Evolutionary conservation across 495 filamentous ascomycete genomes (phyloP), one percentile per base, ranked within the genome.

Genomic region (Daldinia caldariorum): DNA sequence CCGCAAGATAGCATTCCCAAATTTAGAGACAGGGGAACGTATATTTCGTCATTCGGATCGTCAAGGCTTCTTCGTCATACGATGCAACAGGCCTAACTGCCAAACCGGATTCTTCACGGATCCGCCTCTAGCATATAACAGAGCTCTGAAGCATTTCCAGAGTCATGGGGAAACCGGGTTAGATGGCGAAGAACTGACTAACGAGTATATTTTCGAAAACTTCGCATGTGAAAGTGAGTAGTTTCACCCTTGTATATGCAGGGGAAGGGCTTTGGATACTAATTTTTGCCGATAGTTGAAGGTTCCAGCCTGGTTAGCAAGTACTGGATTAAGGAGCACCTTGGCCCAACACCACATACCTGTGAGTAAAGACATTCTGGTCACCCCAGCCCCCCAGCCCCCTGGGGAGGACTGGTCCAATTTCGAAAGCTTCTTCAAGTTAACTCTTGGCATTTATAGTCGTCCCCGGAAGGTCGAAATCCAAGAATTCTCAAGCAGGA

Each of bases 291-390:
- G 31, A 20, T 37, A 77, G 75, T 77, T 47, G 72, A 75, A 38
- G 73, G 72, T 35, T 59, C 57, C 4, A 70, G 62, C 38, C 61
- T 77, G 70, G 73, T 68, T 10, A 73, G 70, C 47, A 75, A 73
- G 58, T 75, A 77, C 50, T 77, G 75, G 75, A 69, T 77, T 13
- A 71, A 63, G 43, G 73, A 75, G 53, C 75, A 77, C 61, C 67
- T 75, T 26, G 67, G 73, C 14, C 32, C 66, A 35, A 49, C 56
- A 8, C 75, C 73, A 20, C 75, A 77, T 29, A 77, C 70, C 13
- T 77, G 75, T 77, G 54, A 39, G 75, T 73, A 22, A 29, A 41
- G 6, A 35, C 9, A 14, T 35, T 50, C 18, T 20, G 5, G 5
- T 53, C n/a, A 50, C 4, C 7, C n/a, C n/a, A n/a, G n/a, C n/a